Conservation (phyloP, 768 basidiomycete species). For the Xerocomellus dryophilus region DNA sequence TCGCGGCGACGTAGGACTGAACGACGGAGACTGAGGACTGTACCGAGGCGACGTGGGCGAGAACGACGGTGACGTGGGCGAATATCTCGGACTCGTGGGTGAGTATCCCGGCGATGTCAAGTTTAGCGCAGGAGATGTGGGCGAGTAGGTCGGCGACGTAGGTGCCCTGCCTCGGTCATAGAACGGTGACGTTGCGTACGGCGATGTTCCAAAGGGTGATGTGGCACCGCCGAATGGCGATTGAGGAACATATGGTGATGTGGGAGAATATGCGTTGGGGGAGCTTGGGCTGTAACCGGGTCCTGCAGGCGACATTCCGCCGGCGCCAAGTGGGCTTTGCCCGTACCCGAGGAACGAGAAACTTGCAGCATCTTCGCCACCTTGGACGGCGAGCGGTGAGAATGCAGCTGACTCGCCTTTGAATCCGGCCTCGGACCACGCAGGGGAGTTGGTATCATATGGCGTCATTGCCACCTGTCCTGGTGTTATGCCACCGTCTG, state of each 20-base stretch:
- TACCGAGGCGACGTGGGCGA: constrained; percentile 83
- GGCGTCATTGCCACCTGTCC: constrained; percentile 95
- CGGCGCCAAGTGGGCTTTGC: constrained; percentile 82
- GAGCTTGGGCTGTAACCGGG: constrained; percentile 90
- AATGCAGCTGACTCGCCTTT: constrained; percentile 87
- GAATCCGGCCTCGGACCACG: constrained; percentile 73
- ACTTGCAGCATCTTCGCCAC: constrained; percentile 75
- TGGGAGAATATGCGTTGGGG: constrained; percentile 84
- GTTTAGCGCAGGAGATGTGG: constrained; percentile 81
- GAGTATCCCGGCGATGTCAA: constrained; percentile 73
- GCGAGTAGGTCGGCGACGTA: constrained; percentile 84
- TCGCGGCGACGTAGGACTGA: constrained; percentile 84
- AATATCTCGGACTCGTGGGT: constrained; percentile 76
- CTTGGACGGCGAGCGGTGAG: constrained; percentile 89
- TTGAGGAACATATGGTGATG: constrained; percentile 84
- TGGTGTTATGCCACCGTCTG: constrained; percentile 87
- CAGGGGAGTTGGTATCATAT: constrained; percentile 88
- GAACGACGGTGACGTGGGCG: constrained; percentile 80
- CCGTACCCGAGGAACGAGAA: constrained; percentile 77
- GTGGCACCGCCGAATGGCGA: constrained; percentile 82
- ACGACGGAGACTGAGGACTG: constrained; percentile 87
- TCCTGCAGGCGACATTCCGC: constrained; percentile 85
- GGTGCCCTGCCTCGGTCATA: constrained; percentile 61
- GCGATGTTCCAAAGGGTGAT: constrained; percentile 78
- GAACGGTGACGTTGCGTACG: constrained; percentile 83